Evolutionary conservation across 2,329 filamentous ascomycete genomes (phyloP).

Genomic region (Trichoderma sp.): DNA sequence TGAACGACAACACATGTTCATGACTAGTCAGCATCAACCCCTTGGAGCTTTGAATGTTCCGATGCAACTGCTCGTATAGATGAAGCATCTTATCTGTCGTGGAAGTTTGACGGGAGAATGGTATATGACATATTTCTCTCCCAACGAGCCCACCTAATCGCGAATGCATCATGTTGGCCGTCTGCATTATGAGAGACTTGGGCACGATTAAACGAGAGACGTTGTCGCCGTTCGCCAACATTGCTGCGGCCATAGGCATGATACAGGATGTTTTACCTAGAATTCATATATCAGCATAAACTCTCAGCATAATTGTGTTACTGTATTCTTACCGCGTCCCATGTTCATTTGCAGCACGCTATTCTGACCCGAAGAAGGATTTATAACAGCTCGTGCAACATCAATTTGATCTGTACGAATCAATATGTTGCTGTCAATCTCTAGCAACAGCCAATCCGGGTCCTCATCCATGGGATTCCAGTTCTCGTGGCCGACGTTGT

Average conservation of each 20-base stretch:
- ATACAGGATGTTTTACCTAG: slow-evolving; percentile 58
- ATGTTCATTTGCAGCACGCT: slow-evolving; percentile 66
- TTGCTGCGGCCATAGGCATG: slow-evolving; percentile 49
- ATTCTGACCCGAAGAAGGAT: slow-evolving; percentile 50
- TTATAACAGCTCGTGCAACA: slow-evolving; percentile 60
- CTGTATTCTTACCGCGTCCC: slow-evolving; percentile 50
- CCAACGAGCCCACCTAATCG: slow-evolving; percentile 55
- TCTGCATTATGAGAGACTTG: slow-evolving; percentile 56
- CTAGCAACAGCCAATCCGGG: slow-evolving; percentile 62
- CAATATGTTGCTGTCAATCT: slow-evolving; percentile 63
- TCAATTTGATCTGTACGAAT: slow-evolving; percentile 61
- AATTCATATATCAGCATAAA: neutral
- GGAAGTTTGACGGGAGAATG: slow-evolving; percentile 52
- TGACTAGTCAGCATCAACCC: slow-evolving; percentile 61
- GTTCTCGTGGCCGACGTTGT: slow-evolving; percentile 43
- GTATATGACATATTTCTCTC: slow-evolving; percentile 53
- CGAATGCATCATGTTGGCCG: slow-evolving; percentile 53
- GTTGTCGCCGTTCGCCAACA: slow-evolving; percentile 44
- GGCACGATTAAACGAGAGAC: slow-evolving; percentile 57
- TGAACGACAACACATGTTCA: slow-evolving; percentile 65
- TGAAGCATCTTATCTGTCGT: neutral
- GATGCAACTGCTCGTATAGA: slow-evolving; percentile 31
- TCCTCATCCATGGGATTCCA: slow-evolving; percentile 54
- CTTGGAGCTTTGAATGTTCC: slow-evolving; percentile 38
- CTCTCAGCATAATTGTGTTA: no score